phyloP scores from a whole-genome alignment of 257 asterid species.

The Linderniella brevidens region DNA sequence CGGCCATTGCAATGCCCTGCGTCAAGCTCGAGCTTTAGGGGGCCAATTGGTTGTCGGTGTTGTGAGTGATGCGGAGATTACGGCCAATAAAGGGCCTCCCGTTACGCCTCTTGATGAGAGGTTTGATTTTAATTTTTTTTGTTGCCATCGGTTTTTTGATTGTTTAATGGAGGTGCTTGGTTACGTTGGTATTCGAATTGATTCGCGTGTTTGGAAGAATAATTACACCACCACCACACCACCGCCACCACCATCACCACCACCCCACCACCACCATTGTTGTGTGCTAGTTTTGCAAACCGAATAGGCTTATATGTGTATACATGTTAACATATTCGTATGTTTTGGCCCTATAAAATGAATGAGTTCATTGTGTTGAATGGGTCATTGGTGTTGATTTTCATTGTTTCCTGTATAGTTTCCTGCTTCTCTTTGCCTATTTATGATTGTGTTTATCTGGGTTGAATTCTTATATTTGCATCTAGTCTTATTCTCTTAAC shows the following conservation, averaged over 20 bases:
- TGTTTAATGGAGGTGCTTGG: not conserved
- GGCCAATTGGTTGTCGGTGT: conserved; percentile 92
- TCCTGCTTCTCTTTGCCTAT: too few relatives aligned
- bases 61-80: conserved; percentile 84
- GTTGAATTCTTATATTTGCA: too few relatives aligned
- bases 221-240: not conserved
- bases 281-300: not conserved
- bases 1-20: conserved; percentile 95
- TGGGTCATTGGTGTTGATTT: too few relatives aligned
- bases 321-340: too few relatives aligned
- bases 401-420: too few relatives aligned
- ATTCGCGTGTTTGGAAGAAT: not conserved
- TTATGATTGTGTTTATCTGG: too few relatives aligned
- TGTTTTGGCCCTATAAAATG: too few relatives aligned
- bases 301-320: not conserved
- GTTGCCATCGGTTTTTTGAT: not conserved
- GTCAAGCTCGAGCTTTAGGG: conserved; percentile 92
- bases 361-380: too few relatives aligned
- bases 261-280: too few relatives aligned
- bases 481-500: too few relatives aligned
- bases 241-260: too few relatives aligned
- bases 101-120: conserved; percentile 85
- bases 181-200: not conserved
- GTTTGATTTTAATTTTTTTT: conserved; percentile 15
- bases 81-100: conserved; percentile 80